Evolutionary conservation across 1,284 basidiomycete species (phyloP).

Genomic region (Sparassis latifolia): DNA sequence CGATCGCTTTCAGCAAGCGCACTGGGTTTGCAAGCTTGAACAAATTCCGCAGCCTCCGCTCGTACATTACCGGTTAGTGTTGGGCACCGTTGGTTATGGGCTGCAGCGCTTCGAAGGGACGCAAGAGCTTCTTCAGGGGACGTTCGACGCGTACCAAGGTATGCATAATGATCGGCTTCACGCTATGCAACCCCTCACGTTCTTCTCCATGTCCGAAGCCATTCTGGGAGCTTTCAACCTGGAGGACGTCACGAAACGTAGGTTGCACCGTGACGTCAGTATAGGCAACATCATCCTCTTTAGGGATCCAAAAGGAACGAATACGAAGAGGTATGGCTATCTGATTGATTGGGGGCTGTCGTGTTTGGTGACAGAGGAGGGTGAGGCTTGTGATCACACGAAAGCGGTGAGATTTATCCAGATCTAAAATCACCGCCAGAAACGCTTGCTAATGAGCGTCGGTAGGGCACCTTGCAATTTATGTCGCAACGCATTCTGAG

Average conservation of each 20-base stretch:
- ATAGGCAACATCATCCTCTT: not conserved
- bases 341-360: not conserved
- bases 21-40: no score
- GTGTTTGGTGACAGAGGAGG: not conserved
- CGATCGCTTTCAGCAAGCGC: not conserved
- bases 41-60: no score
- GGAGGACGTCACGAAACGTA: not conserved
- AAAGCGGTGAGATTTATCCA: not conserved
- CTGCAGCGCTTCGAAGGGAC: conserved; percentile 3
- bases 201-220: not conserved
- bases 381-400: not conserved
- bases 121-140: conserved; percentile 4
- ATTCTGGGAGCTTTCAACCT: not conserved
- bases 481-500: not conserved
- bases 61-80: conserved; percentile 5
- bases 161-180: not conserved
- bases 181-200: not conserved
- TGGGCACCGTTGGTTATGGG: conserved; percentile 4
- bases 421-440: not conserved
- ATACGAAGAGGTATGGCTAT: not conserved
- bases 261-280: not conserved
- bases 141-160: conserved; percentile 4
- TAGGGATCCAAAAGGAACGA: not conserved
- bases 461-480: not conserved
- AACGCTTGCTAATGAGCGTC: not conserved